Evolutionary conservation across 441 rosid genomes (phyloP).

Genomic region (Croton laevigatus): DNA sequence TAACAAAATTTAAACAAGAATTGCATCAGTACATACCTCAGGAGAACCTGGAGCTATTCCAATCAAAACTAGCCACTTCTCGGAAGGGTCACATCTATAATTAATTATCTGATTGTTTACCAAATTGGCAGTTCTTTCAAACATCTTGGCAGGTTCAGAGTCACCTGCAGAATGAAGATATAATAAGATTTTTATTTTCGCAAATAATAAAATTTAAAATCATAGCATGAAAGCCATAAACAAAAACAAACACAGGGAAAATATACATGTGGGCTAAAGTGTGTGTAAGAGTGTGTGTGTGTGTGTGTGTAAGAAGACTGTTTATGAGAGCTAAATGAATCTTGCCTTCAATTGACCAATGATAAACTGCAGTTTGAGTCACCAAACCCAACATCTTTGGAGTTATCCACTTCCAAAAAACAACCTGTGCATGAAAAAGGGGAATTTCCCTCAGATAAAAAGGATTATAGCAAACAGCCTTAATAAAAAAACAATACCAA

Average conservation of each 20-base stretch:
- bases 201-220: constrained; percentile 7
- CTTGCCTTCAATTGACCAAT: constrained; percentile 98
- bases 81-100: constrained; percentile 94
- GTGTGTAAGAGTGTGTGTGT: neutral
- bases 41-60: constrained; percentile 99
- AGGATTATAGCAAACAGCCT: neutral
- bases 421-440: constrained; percentile 51
- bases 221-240: neutral
- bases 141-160: constrained; percentile 95
- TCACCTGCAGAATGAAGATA: constrained; percentile 55
- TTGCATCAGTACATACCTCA: constrained; percentile 55
- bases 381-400: constrained; percentile 94
- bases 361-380: constrained; percentile 89
- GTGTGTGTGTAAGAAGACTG: no score
- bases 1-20: neutral
- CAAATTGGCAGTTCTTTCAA: constrained; percentile 97
- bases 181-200: neutral
- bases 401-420: constrained; percentile 98
- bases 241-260: neutral
- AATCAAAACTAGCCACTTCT: constrained; percentile 97
- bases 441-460: constrained; percentile 10
- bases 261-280: neutral
- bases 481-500: neutral
- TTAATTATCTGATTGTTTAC: constrained; percentile 93
- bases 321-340: constrained; percentile 8